Evolutionary conservation across 768 basidiomycete species (phyloP), one percentile per base, ranked within the genome.

Genomic region (Nidula microcarpa): DNA sequence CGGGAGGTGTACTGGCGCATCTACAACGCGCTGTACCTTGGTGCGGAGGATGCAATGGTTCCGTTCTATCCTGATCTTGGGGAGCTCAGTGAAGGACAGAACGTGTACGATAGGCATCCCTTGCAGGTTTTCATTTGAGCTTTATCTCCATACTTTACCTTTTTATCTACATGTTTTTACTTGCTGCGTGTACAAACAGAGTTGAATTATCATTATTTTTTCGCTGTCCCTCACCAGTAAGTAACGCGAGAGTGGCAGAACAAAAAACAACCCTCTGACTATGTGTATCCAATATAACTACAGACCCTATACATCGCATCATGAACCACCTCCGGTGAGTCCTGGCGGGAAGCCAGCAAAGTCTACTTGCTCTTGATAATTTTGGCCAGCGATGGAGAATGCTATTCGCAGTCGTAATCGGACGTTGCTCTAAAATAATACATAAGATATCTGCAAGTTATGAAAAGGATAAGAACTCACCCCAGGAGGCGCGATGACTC

Each of bases 1-100:
- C 82, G 97, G 52, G 97, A 99, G 76, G 93, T 96, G 2, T 98
- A 98, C 68, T 98, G 96, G 96, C 83, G 94, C 37, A 75, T 96
- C 55, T 98, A 98, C 75, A 98, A 97, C 70, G 85, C 94, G 33
- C 72, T 97, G 45, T 98, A 98, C 65, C 81, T 98, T 33, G 94
- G 95, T 32, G 89, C 94, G 1, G 67, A 84, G 43, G 95, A 98
- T 63, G 86, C 96, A 4, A 77, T 98, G 71, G 95, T 98, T 6
- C 94, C 95, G 0, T 97, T 94, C 75, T 96, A 94, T 67, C 93
- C 96, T 23, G 91, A 95, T 63, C 75, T 98, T 17, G 79, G 89
- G 2, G 94, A 96, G 64, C 75, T 96, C 51, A 92, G 87, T 55
- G 95, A 98, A 73, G 88, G 93, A 43, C 86, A 91, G 70, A 95